Evolutionary conservation across 495 filamentous ascomycete genomes (phyloP).

Genomic region (Xylaria castorea): DNA sequence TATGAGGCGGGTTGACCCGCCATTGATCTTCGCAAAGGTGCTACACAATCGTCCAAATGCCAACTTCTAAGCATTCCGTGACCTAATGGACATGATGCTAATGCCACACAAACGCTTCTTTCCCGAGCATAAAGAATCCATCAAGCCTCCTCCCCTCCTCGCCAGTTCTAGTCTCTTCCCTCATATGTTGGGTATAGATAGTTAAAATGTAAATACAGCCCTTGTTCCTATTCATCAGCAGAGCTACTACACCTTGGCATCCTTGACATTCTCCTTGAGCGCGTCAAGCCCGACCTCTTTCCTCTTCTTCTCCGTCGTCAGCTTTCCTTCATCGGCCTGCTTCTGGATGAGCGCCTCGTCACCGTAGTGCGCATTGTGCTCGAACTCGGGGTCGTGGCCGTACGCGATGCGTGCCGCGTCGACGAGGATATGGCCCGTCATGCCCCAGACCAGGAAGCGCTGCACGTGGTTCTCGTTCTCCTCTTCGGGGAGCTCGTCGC

Average conservation of each 20-base stretch:
- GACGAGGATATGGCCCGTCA: constrained; percentile 88
- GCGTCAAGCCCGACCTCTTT: constrained; percentile 56
- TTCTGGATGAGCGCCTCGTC: constrained; percentile 77
- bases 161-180: not conserved
- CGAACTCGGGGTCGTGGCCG: constrained; percentile 80
- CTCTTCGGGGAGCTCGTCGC: constrained; percentile 37
- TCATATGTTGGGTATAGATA: not conserved
- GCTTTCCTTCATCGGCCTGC: constrained; percentile 62
- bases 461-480: constrained; percentile 52
- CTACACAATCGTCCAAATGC: not conserved
- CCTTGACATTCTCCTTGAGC: constrained; percentile 64
- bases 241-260: constrained; percentile 58
- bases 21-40: not conserved
- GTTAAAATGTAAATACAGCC: not conserved
- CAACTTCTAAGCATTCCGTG: not conserved
- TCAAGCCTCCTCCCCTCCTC: not conserved
- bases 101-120: not conserved
- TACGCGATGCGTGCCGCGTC: constrained; percentile 88
- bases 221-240: not conserved
- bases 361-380: constrained; percentile 77
- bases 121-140: not conserved
- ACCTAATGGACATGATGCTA: not conserved
- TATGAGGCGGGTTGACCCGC: not conserved
- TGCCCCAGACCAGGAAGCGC: constrained; percentile 84
- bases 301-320: constrained; percentile 63